Base-by-base conservation (phyloP, 306 rosid species). In the Pueraria montana region DNA sequence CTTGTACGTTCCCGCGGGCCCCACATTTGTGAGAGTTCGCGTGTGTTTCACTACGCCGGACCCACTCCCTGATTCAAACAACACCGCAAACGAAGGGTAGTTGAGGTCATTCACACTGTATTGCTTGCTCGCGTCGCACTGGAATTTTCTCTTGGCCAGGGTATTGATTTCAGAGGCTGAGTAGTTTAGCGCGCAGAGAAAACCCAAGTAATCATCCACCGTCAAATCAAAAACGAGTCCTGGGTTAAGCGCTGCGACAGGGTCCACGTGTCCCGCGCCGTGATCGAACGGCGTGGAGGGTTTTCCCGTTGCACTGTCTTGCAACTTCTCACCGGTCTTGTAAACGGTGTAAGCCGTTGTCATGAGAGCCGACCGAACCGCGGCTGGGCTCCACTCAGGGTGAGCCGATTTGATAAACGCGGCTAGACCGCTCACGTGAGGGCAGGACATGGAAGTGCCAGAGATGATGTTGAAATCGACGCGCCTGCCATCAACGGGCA, bases 361-460 rank as follows among this genome's bases (percentile, higher is more conserved):
- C 99, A 93, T 95, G 0, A 95, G 94, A 18, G 99, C 96, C 27
- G 99, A 95, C 0, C 97, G 81, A 59, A 95, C 79, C 2, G 94
- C 91, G 6, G 97, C 98, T 2, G 99, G 98, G 87, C 93, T 92
- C 99, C 99, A 95, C 0, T 93, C 99, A 0, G 90, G 96, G 50
- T 93, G 98, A 49, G 86, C 98, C 36, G 90, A 93, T 36, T 95
- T 93, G 69, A 95, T 80, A 66, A 95, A 79, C 0, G 96, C 98
- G 2, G 98, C 97, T 43, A 95, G 64, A 0, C 98, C 99, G 34
- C 98, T 95, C 65, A 93, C 97, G 87, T 95, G 99, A 6, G 99
- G 99, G 70, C 99, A 95, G 2, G 99, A 95, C 99, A 95, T 95
- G 3, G 99, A 95, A 8, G 99, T 95, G 9, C 99, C 99, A 0